A percentile compares a stretch with the other conserved stretches of the same genome.
Conservation (phyloP, 148 eudicot genomes). For the Vaccinium darrowii region DNA sequence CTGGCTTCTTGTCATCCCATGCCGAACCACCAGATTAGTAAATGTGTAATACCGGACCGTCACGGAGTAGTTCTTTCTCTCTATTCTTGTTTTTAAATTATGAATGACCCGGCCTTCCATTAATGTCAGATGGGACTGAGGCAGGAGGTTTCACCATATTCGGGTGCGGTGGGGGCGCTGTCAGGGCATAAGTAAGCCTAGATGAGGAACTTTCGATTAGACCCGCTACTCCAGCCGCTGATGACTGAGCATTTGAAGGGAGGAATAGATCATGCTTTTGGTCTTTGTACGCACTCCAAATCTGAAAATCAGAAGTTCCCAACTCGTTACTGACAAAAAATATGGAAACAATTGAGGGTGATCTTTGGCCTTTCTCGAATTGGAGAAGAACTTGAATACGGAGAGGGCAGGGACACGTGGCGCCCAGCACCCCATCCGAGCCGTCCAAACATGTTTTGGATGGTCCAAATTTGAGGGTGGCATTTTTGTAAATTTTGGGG, state of each 20-base stretch:
- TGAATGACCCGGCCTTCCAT: conserved; percentile 41
- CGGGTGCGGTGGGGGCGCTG: conserved; percentile 75
- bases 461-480: no score
- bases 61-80: background rate
- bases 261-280: conserved; percentile 97
- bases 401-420: no score
- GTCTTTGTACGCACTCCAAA: conserved; percentile 96
- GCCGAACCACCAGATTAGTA: background rate
- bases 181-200: conserved; percentile 68
- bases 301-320: conserved; percentile 35
- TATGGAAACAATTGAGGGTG: background rate
- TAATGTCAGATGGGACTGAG: conserved; percentile 34
- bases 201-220: conserved; percentile 85
- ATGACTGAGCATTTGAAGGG: conserved; percentile 94
- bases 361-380: background rate
- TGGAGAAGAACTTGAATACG: background rate
- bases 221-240: conserved; percentile 96
- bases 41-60: background rate
- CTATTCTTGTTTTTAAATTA: background rate
- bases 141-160: conserved; percentile 36
- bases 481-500: no score
- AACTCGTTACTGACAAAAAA: background rate
- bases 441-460: no score
- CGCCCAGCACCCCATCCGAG: background rate
- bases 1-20: background rate